Evolutionary conservation across 768 basidiomycete genomes (phyloP), one percentile per base, ranked within the genome.

Genomic region (Serendipita sp.): DNA sequence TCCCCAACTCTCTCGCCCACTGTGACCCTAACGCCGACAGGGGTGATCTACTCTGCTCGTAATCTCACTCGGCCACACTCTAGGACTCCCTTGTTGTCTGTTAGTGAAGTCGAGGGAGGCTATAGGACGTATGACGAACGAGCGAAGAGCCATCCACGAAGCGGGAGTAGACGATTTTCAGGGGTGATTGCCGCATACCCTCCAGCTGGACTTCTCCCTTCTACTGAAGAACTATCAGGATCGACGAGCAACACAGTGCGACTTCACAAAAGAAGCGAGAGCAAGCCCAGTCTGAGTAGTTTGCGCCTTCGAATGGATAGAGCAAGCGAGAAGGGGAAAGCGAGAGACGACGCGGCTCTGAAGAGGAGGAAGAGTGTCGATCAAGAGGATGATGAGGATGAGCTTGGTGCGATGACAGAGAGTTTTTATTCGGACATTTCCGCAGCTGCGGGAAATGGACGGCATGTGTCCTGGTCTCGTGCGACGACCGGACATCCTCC

Each of bases 401-500:
- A 80, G 3, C 77, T 81, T 11, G 74, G 83, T 28, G 77, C 79
- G 3, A 77, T 92, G 72, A 79, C 82, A 2, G 87, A 88, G 34
- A 90, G 89, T 69, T 83, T 89, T 70, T 81, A 86, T 71, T 92
- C 91, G 0, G 91, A 92, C 68, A 18, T 66, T 8, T 60, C 56
- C 3, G 56, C 56, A n/a, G 0, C 56, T 18, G 16, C 56, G 23
- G 18, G 16, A 44, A 48, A 68, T 64, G 74, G 78, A 18, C 84
- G 83, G 71, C 80, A 79, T 32, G 79, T 85, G 4, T 84, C 84
- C 1, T 89, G 86, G 86, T 60, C 56, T 10, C 56, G 56, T 28
- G 56, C 23, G 32, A 16, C 48, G 5, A 13, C 7, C 13, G 38
- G 38, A 2, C 38, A 41, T 1, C 38, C 38, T 41, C 13, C 38